Evolutionary conservation across 495 filamentous ascomycete species (phyloP), one percentile per base, ranked within the genome.

Genomic region (Penicillium daleae): DNA sequence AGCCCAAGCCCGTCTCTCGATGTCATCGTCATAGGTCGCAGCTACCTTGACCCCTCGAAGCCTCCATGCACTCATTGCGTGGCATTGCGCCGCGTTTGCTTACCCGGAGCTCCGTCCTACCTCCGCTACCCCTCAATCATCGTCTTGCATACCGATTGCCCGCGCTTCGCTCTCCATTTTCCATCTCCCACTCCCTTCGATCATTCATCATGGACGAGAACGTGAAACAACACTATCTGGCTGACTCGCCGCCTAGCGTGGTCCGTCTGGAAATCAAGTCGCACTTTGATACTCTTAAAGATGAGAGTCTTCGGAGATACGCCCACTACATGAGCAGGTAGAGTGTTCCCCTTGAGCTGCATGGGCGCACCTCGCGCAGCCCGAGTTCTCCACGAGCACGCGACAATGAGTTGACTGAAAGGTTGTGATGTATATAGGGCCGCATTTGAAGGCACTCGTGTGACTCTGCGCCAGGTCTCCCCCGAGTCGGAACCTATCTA

Each of bases 271-370:
- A 90, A 68, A 90, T 97, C 72, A 91, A 91, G 77, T 87, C 89
- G 57, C 95, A 97, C 74, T 99, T 97, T 74, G 88, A 92, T 44
- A 86, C 90, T 13, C 78, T 99, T 58, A 86, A 83, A 42, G 87
- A 92, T 68, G 80, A 88, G 65, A 92, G 91, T 73, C 72, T 85
- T 58, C 67, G 76, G 21, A 86, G 86, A 74, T 99, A 99, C 78
- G 93, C 95, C 37, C 95, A 99, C 75, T 90, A 91, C 68, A 92
- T 97, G 70, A 93, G 89, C 83, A 82, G 85, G 91, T 93, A 84
- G 63, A 80, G 53, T 62, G 39, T 55, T 50, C 44, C 22, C 27
- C 24, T n/a, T n/a, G n/a, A n/a, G n/a, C n/a, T 3, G 42, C 19
- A 10, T 33, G n/a, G 29, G 29, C 29, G 29, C 29, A 3, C 3